Percentiles rank a stretch among this genome's conserved stretches.
Conservation (phyloP, 306 rosid genomes). For the Styphnolobium japonicum region DNA sequence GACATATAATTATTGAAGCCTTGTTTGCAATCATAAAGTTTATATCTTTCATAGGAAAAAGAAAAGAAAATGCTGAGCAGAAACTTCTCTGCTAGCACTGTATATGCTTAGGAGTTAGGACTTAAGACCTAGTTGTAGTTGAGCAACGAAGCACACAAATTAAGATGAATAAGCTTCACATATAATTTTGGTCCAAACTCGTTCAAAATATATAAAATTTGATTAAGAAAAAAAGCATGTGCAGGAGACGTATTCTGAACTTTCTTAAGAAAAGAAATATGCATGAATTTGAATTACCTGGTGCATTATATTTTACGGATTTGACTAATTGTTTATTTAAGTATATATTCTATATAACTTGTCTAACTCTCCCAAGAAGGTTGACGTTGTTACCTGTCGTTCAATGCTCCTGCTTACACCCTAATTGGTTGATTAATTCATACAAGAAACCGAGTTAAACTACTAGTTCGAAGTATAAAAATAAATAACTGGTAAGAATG, state of each 20-base stretch:
- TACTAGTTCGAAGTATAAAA: background rate
- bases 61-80: too few species aligned
- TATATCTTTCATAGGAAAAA: too few species aligned
- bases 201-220: background rate
- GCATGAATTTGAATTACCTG: background rate
- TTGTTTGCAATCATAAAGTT: too few species aligned
- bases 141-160: too few species aligned
- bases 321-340: conserved; percentile 8
- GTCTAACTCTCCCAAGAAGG: background rate
- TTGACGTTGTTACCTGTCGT: background rate
- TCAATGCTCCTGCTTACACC: background rate
- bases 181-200: background rate
- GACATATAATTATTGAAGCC: too few species aligned
- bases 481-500: background rate
- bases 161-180: background rate
- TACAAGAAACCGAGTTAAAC: conserved; percentile 25
- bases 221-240: background rate
- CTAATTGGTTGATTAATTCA: conserved; percentile 9
- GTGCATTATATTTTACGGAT: background rate
- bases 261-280: background rate
- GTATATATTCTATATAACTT: conserved; percentile 20
- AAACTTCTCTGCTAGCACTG: too few species aligned
- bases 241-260: background rate
- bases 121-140: too few species aligned
- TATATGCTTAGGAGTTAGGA: too few species aligned